Percentiles rank a stretch among this genome's conserved stretches.
Evolutionary conservation across 805 yeast genomes (phyloP).

Genomic region (Tetrapisispora fleetii): DNA sequence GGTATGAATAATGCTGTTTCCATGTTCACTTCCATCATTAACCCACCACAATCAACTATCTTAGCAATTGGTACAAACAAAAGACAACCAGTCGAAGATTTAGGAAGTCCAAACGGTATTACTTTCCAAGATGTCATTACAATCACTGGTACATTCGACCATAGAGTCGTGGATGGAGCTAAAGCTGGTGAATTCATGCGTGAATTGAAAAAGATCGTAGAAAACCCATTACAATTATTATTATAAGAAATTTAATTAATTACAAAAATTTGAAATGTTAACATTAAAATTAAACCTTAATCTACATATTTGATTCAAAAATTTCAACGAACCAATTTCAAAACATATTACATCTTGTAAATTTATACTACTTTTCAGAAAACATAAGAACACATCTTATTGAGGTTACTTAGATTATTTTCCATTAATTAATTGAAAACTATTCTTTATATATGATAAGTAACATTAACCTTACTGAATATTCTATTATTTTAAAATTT

Average conservation of each 20-base stretch:
- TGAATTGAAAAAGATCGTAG: slow-evolving; percentile 82
- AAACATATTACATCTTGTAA: background rate
- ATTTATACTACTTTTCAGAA: background rate
- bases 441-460: background rate
- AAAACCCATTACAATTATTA: slow-evolving; percentile 91
- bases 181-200: slow-evolving; percentile 94
- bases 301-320: background rate
- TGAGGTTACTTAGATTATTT: background rate
- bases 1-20: slow-evolving; percentile 97
- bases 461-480: background rate
- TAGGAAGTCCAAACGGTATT: slow-evolving; percentile 82
- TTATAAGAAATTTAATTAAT: slow-evolving; percentile 36
- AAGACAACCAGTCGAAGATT: slow-evolving; percentile 88
- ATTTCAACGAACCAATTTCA: background rate
- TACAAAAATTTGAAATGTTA: background rate
- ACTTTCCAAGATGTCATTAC: slow-evolving; percentile 84
- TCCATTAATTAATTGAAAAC: background rate
- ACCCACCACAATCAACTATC: slow-evolving; percentile 95
- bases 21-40: slow-evolving; percentile 89
- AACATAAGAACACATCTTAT: background rate
- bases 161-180: slow-evolving; percentile 96
- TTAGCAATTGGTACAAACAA: slow-evolving; percentile 90
- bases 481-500: background rate
- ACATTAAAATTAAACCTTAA: too few species aligned
- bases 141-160: slow-evolving; percentile 96